Base-by-base conservation (phyloP, 768 basidiomycete genomes). In the Kockovaella imperatae region DNA sequence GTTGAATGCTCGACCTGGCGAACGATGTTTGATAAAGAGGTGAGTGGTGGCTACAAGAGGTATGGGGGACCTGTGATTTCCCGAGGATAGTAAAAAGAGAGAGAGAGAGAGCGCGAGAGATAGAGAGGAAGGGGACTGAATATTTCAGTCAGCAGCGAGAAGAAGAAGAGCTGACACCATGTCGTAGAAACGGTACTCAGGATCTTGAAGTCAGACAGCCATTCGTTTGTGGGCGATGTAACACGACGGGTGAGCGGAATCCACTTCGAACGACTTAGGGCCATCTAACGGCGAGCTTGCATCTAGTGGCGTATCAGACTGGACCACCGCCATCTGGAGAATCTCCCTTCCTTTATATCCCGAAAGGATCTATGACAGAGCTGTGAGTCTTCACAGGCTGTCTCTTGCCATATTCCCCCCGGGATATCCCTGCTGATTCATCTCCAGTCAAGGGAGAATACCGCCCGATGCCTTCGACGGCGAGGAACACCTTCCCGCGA, bases 301-400 rank as follows among this genome's bases (percentile, higher is more conserved):
- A 73, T 34, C 6, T 64, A 79, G 77, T 50, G 81, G 86, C 36
- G 35, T 93, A 93, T 71, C 88, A 91, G 69, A 76, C 80, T 15
- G 77, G 75, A 29, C 82, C 84, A 3, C 84, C 84, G 0, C 87
- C 87, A 28, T 75, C 77, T 35, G 87, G 86, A 71, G 79, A 80
- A 2, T 83, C 79, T 2, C 80, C 84, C 1, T 90, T 81, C 69
- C 60, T 90, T 30, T 93, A 90, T 67, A 79, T 91, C 46, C 57
- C 87, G 41, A 75, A 79, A 38, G 89, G 89, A 3, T 83, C 86
- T 15, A 76, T 93, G 49, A 87, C 86, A n/a, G 84, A 85, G 62
- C 74, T 66, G 69, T 71, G 42, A 47, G 69, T 62, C 17, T 1
- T 45, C 15, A 8, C n/a, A 13, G n/a, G n/a, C n/a, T n/a, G n/a